Evolutionary conservation across 345 rosid species (phyloP), one percentile per base, ranked within the genome.

Genomic region (Sonneratia caseolaris): DNA sequence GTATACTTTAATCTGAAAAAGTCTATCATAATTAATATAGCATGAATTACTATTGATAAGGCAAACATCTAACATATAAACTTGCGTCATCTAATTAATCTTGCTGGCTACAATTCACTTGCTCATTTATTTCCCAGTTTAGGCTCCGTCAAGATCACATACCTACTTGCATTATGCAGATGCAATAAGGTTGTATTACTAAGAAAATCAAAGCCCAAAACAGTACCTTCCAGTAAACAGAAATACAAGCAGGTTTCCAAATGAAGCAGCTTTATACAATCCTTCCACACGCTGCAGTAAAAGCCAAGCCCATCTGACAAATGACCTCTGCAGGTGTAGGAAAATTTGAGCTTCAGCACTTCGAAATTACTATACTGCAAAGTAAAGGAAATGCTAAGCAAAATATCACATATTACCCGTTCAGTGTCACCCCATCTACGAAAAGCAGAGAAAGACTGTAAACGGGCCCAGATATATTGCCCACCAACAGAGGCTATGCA

Each of bases 371-470:
- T 12, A 2, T 27, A 27, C 38, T 13, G 3, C 37, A 62, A 22
- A 61, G 65, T 12, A 42, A 42, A 61, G 32, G 14, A 62, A 62
- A 62, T 13, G 38, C 18, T 19, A 62, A 27, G 38, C 18, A 35
- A 35, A 35, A 12, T 35, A 32, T n/a, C 38, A 62, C 37, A 62
- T 10, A 38, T 32, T 24, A 90, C 93, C 97, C 88, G 96, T 76
- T 90, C 94, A 78, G 99, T 88, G 78, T 92, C 89, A 73, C 97
- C 99, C 99, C 98, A 95, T 83, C 97, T 83, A 62, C 96, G 93
- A 76, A 95, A 95, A 73, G 98, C 98, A 68, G 99, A 95, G 76
- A 95, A 95, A 0, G 96, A 89, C 73, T 92, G 96, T 72, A 90
- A 73, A 57, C 98, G 90, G 70, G 97, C 87, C 91, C 92, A 92